A percentile compares a stretch with the other conserved stretches of the same genome.
These are phyloP conservation scores for Huntiella bhutanensis DNA, from an alignment of 2,329 filamentous ascomycete genomes.

Conservation along the genomic window DNA sequence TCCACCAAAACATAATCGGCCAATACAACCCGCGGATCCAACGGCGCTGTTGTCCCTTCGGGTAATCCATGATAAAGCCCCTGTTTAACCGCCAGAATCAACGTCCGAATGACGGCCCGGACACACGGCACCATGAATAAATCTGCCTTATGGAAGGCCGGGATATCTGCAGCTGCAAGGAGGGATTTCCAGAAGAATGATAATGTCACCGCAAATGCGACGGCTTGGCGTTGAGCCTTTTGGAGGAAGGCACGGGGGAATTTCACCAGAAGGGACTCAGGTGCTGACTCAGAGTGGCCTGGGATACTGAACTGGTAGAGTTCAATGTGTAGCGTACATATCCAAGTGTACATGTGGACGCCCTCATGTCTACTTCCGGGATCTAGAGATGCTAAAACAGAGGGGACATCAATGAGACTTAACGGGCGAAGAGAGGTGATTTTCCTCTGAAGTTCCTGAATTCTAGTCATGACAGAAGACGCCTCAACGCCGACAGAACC, in stretches of 20 bases:
- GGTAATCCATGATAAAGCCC: slow-evolving; percentile 19
- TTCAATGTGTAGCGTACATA: slow-evolving; percentile 21
- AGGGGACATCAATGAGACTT: slow-evolving; percentile 15
- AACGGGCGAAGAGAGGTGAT: slow-evolving; percentile 14
- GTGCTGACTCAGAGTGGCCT: slow-evolving; percentile 18
- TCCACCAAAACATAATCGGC: not conserved
- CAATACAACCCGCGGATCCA: slow-evolving; percentile 6
- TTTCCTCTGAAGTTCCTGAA: slow-evolving; percentile 21
- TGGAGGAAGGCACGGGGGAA: slow-evolving; percentile 20
- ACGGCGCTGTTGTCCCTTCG: slow-evolving; percentile 20
- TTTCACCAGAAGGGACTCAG: slow-evolving; percentile 18
- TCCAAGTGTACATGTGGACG: slow-evolving; percentile 21
- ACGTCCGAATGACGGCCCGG: slow-evolving; percentile 15
- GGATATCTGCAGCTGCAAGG: slow-evolving; percentile 20
- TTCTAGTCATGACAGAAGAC: slow-evolving; percentile 21
- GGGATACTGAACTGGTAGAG: slow-evolving; percentile 23
- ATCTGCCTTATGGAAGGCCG: slow-evolving; percentile 19
- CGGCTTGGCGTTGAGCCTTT: slow-evolving; percentile 21
- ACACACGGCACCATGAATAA: slow-evolving; percentile 12
- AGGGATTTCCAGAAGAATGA: slow-evolving; percentile 18
- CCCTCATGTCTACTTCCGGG: no score
- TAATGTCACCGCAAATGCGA: slow-evolving; percentile 21
- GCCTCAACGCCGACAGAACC: slow-evolving; percentile 16
- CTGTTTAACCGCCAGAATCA: slow-evolving; percentile 21
- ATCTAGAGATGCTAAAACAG: no score